Conservation (phyloP, 192 early-diverging fungal genomes). For the Gonapodya sp. region DNA sequence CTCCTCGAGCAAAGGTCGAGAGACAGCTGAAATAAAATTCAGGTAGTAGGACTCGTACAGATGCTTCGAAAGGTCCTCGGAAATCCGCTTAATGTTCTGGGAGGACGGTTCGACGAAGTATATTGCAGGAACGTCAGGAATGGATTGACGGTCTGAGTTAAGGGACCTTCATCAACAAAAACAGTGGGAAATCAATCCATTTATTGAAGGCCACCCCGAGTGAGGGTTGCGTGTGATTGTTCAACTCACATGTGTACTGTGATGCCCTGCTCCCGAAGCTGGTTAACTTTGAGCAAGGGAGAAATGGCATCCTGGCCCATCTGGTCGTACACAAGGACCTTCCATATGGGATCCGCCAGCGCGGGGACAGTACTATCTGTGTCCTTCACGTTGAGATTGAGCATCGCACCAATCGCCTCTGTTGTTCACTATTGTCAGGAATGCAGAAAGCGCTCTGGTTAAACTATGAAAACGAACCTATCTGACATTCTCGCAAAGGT, state of each 20-base stretch:
- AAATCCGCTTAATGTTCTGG: conserved; percentile 72
- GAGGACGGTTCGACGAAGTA: conserved; percentile 89
- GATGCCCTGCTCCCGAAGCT: conserved; percentile 89
- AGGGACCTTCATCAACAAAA: conserved; percentile 49
- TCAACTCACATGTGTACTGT: conserved; percentile 87
- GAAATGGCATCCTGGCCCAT: conserved; percentile 92
- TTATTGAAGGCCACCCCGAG: not conserved
- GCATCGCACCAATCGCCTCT: conserved; percentile 14
- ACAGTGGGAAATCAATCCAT: not conserved
- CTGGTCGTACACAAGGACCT: conserved; percentile 90
- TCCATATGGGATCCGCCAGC: conserved; percentile 73
- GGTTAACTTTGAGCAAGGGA: conserved; percentile 90
- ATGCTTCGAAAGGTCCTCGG: conserved; percentile 75
- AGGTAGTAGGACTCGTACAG: conserved; percentile 95
- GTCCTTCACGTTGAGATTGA: conserved; percentile 13
- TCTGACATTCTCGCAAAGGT: not conserved
- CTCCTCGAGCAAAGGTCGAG: conserved; percentile 84
- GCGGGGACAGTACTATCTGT: not conserved
- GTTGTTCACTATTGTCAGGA: not conserved
- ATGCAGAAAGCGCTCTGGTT: not conserved
- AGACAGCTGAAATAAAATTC: conserved; percentile 83
- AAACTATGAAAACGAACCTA: conserved; percentile 8
- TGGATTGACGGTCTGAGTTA: conserved; percentile 68
- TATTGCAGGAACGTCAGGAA: conserved; percentile 92
- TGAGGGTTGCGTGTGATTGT: not conserved